Base-by-base conservation (phyloP, 371 early-diverging fungal genomes). In the Rhizomucor pusillus region DNA sequence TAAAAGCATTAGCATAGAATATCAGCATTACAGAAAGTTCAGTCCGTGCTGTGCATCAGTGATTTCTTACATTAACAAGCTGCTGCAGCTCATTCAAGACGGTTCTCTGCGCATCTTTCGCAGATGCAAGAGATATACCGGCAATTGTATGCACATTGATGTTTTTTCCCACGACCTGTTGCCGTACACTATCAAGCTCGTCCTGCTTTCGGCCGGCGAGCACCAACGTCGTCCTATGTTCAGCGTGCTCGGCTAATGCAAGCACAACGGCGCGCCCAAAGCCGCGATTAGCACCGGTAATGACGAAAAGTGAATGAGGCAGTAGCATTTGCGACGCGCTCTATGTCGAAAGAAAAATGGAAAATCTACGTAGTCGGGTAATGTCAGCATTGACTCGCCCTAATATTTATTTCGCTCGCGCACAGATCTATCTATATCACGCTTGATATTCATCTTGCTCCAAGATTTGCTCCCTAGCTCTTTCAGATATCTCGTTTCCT, bases 221-320 rank as follows among this genome's bases (percentile, higher is more conserved):
- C 1, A 86, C 57, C 22, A 87, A 47, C 16, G 70, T 70, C 1
- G 75, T 67, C 12, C 51, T 50, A 16, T 57, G 46, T 22, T 56
- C 51, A 16, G 48, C 61, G 47, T 52, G 56, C 53, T 57, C 43
- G 33, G 65, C 72, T 12, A 71, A 54, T 4, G 50, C 62, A 41
- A 51, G 62, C n/a, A 85, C 88, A 54, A 90, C 70, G 20, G 79
- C 73, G 33, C 69, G 74, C 3, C 95, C 95, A 54, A 91, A 91
- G 0, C 92, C 93, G 19, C 88, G 78, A 60, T 85, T 86, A 12
- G 92, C 93, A 19, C 95, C 95, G 14, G 92, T 91, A 56, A 94
- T 76, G 51, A 90, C 68, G 48, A 80, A 74, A 5, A 89, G 69
- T 41, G 77, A 59, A 43, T 71, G 65, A 37, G 37, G 37, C 14